Base-by-base conservation (phyloP, 768 basidiomycete species). In the Chalciporus sphaerocephalus region DNA sequence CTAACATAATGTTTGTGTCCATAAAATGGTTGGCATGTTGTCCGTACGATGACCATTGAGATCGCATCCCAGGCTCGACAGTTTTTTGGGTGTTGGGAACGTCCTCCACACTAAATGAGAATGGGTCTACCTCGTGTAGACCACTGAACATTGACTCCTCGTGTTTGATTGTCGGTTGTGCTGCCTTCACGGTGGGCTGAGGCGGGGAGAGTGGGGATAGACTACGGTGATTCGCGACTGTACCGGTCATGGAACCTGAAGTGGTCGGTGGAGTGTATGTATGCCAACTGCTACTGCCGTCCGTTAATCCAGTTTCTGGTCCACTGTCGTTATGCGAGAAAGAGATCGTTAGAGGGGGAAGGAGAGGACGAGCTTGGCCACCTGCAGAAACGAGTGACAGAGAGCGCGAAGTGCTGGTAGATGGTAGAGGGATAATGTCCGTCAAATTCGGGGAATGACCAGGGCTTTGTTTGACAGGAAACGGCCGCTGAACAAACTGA, bases 221-320 rank as follows among this genome's bases (percentile, higher is more conserved):
- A 23, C 61, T 57, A 62, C 61, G 54, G 73, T 79, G 44, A 62
- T 68, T 22, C 68, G 75, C n/a, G 67, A 75, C 25, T 61, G 73
- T 52, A 38, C 65, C 65, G 5, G 74, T 68, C 16, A 73, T 65
- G 6, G 80, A 81, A 8, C 72, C 72, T 1, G 71, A 72, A 6
- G 81, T 83, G 1, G 78, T 71, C 1, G 81, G 81, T 22, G 82
- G 82, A 0, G 81, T 83, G 51, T 83, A 83, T 24, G 75, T 69
- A 5, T 78, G 72, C 82, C 82, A 84, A 15, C 75, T 74, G 45
- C 74, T 73, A 27, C 71, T 70, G 15, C 66, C 59, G 32, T 78
- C 79, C 0, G 72, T 71, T 17, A 72, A 70, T 6, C 71, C 73
- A 0, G 80, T 77, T 32, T 66, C 73, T 4, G 81, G 79, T 2